phyloP scores from a whole-genome alignment of 257 asterid genomes.

The Ophiorrhiza pumila region DNA sequence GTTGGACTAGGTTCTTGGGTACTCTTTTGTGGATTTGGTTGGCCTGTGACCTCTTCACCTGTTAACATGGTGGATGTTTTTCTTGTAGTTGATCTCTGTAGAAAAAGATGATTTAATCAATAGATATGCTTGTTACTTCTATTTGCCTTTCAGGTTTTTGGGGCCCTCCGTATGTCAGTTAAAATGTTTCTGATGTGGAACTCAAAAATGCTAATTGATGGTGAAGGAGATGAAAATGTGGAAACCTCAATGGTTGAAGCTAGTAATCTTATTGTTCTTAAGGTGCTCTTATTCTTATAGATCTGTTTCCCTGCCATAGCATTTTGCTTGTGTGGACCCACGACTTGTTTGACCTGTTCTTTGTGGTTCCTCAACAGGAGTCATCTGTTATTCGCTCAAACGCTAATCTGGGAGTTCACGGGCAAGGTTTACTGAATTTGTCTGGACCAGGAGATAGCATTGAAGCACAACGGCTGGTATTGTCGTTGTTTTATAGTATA shows the following conservation, averaged over 20 bases:
- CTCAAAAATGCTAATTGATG: slow-evolving; percentile 86
- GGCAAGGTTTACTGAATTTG: slow-evolving; percentile 87
- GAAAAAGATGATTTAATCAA: not conserved
- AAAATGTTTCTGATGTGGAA: slow-evolving; percentile 99
- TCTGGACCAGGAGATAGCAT: slow-evolving; percentile 95
- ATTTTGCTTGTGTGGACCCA: slow-evolving; percentile 15
- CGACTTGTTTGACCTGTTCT: slow-evolving; percentile 18
- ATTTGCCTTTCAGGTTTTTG: slow-evolving; percentile 62
- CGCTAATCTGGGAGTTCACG: slow-evolving; percentile 95
- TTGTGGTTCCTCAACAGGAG: slow-evolving; percentile 39
- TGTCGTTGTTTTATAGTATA: slow-evolving; percentile 84
- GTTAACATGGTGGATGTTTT: not conserved
- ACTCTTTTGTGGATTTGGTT: not conserved
- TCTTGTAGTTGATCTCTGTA: not conserved
- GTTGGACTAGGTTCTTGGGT: not conserved
- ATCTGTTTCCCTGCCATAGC: slow-evolving; percentile 5
- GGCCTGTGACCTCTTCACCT: not conserved
- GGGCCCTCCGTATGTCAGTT: slow-evolving; percentile 99
- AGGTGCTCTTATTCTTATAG: slow-evolving; percentile 45
- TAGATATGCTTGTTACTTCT: not conserved
- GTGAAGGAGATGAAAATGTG: slow-evolving; percentile 96
- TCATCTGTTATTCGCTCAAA: slow-evolving; percentile 92
- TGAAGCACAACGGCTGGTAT: slow-evolving; percentile 90
- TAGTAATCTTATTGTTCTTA: slow-evolving; percentile 92
- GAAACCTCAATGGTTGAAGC: slow-evolving; percentile 97